Base-by-base conservation (phyloP, 768 basidiomycete genomes). In the Amanita phalloides region DNA sequence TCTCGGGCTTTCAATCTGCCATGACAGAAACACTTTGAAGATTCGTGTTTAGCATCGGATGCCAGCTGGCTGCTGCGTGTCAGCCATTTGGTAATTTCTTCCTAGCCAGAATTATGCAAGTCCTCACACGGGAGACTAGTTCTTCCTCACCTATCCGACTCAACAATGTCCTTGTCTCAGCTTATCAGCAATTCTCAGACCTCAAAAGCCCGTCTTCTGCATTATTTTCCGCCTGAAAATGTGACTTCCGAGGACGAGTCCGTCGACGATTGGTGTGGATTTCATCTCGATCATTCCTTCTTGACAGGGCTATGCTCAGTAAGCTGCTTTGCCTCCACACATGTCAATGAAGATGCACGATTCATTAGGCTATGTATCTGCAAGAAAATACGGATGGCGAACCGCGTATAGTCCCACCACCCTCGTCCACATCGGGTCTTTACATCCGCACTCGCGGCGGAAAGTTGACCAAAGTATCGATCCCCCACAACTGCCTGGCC, bases 251-350 rank as follows among this genome's bases (percentile, higher is more conserved):
- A 82, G 33, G 78, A 84, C 55, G 84, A 82, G 45, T 71, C 82
- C 1, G 68, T 91, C 26, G 91, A 96, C 57, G 88, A 82, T 57
- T 93, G 90, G 81, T 98, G 95, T 68, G 95, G 95, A 14, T 92
- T 92, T 59, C 95, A 98, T 65, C 72, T 92, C 20, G 96, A 99
- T 62, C 92, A 97, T 60, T 86, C 85, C 6, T 65, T 91, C 36
- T 68, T 99, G 51, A 99, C 96, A 1, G 96, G 92, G 2, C 79
- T 99, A 32, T 97, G 93, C 66, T 86, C 90, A 45, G 87, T 87
- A 63, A 64, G 77, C 58, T 32, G 8, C 13, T 14, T 35, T 45
- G 41, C 45, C 11, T 5, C 38, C 45, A 52, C 33, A 11, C 47
- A 56, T 57, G n/a, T 39, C n/a, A 26, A 8, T 9, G 17, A 25